These are phyloP conservation scores for Salix udensis DNA, from an alignment of 345 rosid genomes.

Conservation along the genomic window DNA sequence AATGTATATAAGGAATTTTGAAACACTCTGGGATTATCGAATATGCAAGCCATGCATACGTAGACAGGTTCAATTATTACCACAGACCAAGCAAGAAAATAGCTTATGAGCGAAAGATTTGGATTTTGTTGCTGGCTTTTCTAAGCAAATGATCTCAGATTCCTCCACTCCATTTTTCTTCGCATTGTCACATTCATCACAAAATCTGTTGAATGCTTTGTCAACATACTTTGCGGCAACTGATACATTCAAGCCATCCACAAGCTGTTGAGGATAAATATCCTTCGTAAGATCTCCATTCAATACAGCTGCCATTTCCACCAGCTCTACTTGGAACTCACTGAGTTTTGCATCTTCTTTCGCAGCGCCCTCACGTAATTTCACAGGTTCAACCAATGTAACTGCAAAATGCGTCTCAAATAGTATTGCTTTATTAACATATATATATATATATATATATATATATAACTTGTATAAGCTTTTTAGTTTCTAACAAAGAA, in stretches of 20 bases:
- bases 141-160: slow-evolving; percentile 23
- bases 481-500: background rate
- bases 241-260: slow-evolving; percentile 53
- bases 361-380: slow-evolving; percentile 33
- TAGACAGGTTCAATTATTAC: slow-evolving; percentile 11
- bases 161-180: slow-evolving; percentile 40
- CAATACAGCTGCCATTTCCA: slow-evolving; percentile 54
- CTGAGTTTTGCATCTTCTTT: slow-evolving; percentile 47
- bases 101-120: slow-evolving; percentile 38
- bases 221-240: slow-evolving; percentile 49
- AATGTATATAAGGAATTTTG: no score
- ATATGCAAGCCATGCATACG: no score
- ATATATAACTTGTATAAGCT: background rate
- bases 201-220: slow-evolving; percentile 40
- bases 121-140: background rate
- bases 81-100: slow-evolving; percentile 57
- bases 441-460: background rate
- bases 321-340: slow-evolving; percentile 68
- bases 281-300: slow-evolving; percentile 55
- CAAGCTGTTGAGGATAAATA: slow-evolving; percentile 44
- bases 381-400: slow-evolving; percentile 43
- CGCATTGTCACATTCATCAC: slow-evolving; percentile 40
- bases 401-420: slow-evolving; percentile 26
- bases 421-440: background rate
- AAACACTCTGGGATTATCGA: no score